A percentile compares a stretch with the other conserved stretches of the same genome.
Conservation (phyloP, 495 filamentous ascomycete species). For the Astrothelium macrocarpum region DNA sequence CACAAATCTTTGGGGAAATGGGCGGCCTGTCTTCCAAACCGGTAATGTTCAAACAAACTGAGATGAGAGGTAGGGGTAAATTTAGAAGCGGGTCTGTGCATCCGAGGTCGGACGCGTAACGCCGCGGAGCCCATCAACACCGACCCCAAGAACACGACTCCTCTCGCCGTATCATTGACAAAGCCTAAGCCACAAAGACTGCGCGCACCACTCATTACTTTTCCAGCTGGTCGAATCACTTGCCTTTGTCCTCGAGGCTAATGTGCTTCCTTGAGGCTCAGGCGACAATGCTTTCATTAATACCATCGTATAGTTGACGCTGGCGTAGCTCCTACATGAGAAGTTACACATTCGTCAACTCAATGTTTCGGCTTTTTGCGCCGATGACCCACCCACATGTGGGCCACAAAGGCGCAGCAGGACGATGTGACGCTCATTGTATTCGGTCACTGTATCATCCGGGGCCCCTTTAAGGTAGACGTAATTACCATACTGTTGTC, state of each 20-base stretch:
- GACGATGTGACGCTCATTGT: slow-evolving; percentile 2
- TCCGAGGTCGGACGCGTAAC: background rate
- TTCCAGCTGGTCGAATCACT: too few species aligned
- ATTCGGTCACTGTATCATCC: slow-evolving; percentile 1
- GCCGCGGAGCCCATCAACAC: background rate
- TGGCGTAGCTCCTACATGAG: background rate
- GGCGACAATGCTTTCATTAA: background rate
- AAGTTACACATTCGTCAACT: background rate
- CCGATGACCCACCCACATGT: background rate
- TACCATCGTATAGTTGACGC: background rate
- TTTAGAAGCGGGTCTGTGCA: background rate
- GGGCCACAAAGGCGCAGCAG: slow-evolving; percentile 1
- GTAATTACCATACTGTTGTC: background rate
- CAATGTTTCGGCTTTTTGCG: background rate
- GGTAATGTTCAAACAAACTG: background rate
- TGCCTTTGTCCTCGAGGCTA: background rate
- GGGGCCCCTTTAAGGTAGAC: background rate
- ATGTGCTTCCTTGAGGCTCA: background rate
- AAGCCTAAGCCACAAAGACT: background rate
- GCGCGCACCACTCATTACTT: background rate
- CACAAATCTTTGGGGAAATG: background rate
- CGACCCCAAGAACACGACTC: background rate
- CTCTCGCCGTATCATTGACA: background rate
- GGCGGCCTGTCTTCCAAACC: background rate
- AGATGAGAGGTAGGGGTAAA: background rate